Evolutionary conservation across 106 monocot genomes (phyloP).

Genomic region (Platanthera zijinensis): DNA sequence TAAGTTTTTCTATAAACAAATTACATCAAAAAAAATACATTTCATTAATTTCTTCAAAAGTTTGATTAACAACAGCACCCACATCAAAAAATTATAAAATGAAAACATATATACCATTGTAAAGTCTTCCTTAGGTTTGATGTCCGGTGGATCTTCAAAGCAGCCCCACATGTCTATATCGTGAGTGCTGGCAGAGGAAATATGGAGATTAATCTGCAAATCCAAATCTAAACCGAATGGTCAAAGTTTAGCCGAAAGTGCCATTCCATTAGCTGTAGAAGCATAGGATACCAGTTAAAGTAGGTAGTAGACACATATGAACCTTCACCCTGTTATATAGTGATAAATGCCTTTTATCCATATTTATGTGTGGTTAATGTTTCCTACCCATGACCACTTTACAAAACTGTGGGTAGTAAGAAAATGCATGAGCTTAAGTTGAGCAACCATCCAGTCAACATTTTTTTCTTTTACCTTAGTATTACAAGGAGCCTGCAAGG

Average conservation of each 20-base stretch:
- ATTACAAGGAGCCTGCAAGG: too few relatives aligned
- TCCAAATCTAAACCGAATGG: not conserved
- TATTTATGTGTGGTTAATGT: too few relatives aligned
- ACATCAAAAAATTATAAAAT: not conserved
- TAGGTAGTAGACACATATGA: not conserved
- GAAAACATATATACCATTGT: not conserved
- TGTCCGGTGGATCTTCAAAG: not conserved
- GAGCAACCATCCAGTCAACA: too few relatives aligned
- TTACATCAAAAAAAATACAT: not conserved
- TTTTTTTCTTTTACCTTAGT: too few relatives aligned
- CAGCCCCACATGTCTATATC: not conserved
- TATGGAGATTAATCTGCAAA: constrained; percentile 4
- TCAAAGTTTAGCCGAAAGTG: not conserved
- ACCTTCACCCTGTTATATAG: not conserved
- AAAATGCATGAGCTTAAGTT: too few relatives aligned
- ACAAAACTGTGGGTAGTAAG: too few relatives aligned
- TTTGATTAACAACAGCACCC: not conserved
- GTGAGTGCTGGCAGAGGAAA: not conserved
- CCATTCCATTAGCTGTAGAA: not conserved
- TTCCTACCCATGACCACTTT: too few relatives aligned
- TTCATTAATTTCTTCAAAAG: not conserved
- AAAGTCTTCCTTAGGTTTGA: not conserved
- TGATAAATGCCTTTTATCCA: too few relatives aligned
- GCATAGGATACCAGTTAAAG: not conserved
- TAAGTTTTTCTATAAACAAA: not conserved